These are phyloP conservation scores for Tylopilus sp. DNA, from an alignment of 1,284 basidiomycete species.

Conservation along the genomic window DNA sequence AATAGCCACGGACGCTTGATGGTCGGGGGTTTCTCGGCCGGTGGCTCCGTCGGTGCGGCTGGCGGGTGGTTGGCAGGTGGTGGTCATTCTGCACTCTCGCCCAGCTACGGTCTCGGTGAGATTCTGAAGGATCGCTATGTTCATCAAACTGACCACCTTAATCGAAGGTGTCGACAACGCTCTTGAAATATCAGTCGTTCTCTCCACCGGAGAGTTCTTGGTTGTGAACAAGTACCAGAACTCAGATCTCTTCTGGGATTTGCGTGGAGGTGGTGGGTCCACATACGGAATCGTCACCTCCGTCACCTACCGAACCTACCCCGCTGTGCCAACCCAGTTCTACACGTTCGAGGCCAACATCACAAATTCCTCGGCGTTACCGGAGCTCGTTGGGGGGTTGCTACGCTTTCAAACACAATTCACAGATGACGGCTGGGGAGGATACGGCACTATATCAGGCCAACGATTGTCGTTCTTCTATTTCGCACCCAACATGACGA, in stretches of 20 bases:
- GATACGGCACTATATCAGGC: neutral
- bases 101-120: neutral
- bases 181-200: constrained; percentile 28
- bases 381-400: neutral
- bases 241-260: constrained; percentile 1
- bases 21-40: neutral
- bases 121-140: neutral
- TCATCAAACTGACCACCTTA: neutral
- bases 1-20: neutral
- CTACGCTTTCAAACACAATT: neutral
- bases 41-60: neutral
- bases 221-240: constrained; percentile 14
- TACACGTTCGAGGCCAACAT: neutral
- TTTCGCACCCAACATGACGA: neutral
- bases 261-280: constrained; percentile 20
- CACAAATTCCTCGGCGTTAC: neutral
- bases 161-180: constrained; percentile 13
- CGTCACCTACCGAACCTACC: neutral
- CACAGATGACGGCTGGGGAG: neutral
- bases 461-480: neutral
- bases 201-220: constrained; percentile 17
- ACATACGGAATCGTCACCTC: constrained; percentile 20
- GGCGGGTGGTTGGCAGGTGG: neutral
- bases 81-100: neutral
- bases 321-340: neutral